Base-by-base conservation (phyloP, 2,329 filamentous ascomycete genomes). In the Exserohilum turcica region DNA sequence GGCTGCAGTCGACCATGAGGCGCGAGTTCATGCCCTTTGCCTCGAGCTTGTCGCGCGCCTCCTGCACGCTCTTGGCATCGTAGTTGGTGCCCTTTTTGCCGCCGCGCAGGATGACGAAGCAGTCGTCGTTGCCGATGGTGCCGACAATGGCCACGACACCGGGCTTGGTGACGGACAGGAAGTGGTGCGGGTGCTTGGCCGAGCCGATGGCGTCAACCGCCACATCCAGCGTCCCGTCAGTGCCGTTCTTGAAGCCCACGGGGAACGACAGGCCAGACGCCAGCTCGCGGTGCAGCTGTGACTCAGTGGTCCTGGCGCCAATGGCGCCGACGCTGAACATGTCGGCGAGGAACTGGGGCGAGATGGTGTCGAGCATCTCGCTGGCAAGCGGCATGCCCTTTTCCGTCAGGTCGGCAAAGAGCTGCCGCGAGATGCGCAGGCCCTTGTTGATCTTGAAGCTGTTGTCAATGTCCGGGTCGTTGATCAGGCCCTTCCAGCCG, bases 371-470 rank as follows among this genome's bases (percentile, higher is more conserved):
- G 57, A 99, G 82, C 91, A 99, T 97, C 79, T 99, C 94, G 74
- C 88, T 93, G 37, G 94, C 94, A 67, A 99, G 87, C 27, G 94
- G 94, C 90, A 99, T 96, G 70, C 94, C 94, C 79, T 87, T 89
- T 74, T 85, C 82, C 0, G 93, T 97, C 65, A 99, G 81, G 74
- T 97, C 92, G 59, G 95, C 88, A 77, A 97, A 97, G 73, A 99
- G 84, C 77, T 97, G 88, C 64, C 94, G 85, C 50, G 91, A 90
- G 49, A 92, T 81, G 44, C 90, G 86, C 70, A 99, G 78, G 16
- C 94, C 94, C 82, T 97, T 97, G 83, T 97, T 97, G 80, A 99
- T 97, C 79, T 97, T 87, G 88, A 96, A 97, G 77, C 89, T 94
- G 76, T 96, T 93, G 77, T 97, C 92, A 72, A 99, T 96, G 71